Evolutionary conservation across 352 stramenopile genomes (phyloP), one percentile per base, ranked within the genome.

Genomic region (Globisporangium apiculatum): DNA sequence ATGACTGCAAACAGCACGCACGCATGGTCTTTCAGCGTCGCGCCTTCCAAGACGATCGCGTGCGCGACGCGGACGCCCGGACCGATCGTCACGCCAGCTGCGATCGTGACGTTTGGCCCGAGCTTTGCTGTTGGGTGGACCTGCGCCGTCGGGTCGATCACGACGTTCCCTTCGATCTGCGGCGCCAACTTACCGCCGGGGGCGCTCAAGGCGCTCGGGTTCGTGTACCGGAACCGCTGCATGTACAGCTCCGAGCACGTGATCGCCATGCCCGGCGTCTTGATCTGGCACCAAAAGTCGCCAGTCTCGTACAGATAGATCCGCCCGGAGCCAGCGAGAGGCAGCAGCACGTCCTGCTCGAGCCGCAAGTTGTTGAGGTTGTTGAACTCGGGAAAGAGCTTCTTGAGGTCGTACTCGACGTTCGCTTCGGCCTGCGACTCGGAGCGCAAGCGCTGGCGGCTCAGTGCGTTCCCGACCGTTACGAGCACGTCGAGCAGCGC

Each of bases 201-300:
- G 11, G 72, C 65, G 53, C 84, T 92, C 55, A 95, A 55, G 7
- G 83, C 78, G 36, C 71, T 91, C n/a, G 84, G 84, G 62, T 94
- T 92, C 31, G 84, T 93, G 68, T 93, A 94, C 35, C 86, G 86
- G 66, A 94, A 95, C 31, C 86, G 86, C 57, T 95, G 86, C 84
- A 95, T 95, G 68, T 94, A 95, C 9, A 95, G 73, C 69, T 94
- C 86, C 8, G 86, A 95, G 62, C 86, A 95, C 65, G 86, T 95
- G 59, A 95, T 82, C 9, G 86, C 84, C 86, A 94, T 94, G 15
- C 86, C 86, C 0, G 86, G 86, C 1, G 86, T 95, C 75, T 94
- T 95, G 73, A 95, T 95, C 60, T 95, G 86, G 55, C 84, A 94
- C 86, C 86, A 95, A 55, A 95, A 94, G 61, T 95, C 84, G 2